These are phyloP conservation scores for Camellia granthamiana DNA, from an alignment of 148 eudicot genomes.

Conservation along the genomic window DNA sequence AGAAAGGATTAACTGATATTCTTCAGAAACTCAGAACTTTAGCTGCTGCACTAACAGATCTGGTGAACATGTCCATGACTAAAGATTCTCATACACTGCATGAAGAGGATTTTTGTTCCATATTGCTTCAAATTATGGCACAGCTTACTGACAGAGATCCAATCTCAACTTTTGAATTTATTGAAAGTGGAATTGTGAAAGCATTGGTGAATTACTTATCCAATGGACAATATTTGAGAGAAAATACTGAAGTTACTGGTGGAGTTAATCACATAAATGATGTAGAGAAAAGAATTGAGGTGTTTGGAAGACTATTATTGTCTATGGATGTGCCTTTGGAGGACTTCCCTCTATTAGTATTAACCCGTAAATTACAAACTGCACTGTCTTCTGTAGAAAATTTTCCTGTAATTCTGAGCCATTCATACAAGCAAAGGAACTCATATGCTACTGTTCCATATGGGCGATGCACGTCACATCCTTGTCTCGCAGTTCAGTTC, in stretches of 20 bases:
- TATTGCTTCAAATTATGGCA: conserved; percentile 55
- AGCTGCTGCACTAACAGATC: conserved; percentile 50
- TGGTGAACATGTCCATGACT: conserved; percentile 30
- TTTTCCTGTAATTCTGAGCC: conserved; percentile 59
- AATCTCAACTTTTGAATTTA: conserved; percentile 86
- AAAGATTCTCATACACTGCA: conserved; percentile 25
- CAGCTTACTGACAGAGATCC: conserved; percentile 62
- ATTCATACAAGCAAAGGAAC: conserved; percentile 40
- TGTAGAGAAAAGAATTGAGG: conserved; percentile 61
- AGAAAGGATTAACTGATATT: conserved; percentile 53
- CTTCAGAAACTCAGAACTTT: conserved; percentile 68
- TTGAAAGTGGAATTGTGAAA: conserved; percentile 84
- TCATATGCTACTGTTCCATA: conserved; percentile 75
- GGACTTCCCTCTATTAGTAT: conserved; percentile 38
- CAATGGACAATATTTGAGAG: conserved; percentile 37
- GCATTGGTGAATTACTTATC: conserved; percentile 63
- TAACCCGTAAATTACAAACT: conserved; percentile 63
- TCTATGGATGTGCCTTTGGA: conserved; percentile 32
- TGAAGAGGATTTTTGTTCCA: conserved; percentile 42
- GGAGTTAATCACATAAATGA: conserved; percentile 19
- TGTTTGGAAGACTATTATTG: conserved; percentile 61
- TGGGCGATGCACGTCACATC: conserved; percentile 45
- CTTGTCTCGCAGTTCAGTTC: conserved; percentile 70
- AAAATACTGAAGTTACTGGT: conserved; percentile 21
- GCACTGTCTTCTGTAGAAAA: conserved; percentile 76